Evolutionary conservation across 176 grass and related monocot genomes (phyloP).

Genomic region (Elymus sibiricus): DNA sequence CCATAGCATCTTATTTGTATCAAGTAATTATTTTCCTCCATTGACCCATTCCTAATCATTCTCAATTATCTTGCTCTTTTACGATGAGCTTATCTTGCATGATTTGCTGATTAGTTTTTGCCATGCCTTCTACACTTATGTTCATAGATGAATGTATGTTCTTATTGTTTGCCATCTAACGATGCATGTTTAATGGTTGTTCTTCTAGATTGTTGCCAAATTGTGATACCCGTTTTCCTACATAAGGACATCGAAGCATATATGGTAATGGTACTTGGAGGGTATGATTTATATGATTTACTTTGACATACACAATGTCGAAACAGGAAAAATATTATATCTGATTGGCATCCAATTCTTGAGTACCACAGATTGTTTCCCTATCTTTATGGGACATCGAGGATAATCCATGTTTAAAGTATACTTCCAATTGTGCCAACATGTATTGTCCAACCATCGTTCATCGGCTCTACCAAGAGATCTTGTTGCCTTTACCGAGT

Average conservation of each 20-base stretch:
- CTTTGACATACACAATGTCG: not conserved
- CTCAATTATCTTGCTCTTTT: too few species aligned
- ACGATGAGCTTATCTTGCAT: too few species aligned
- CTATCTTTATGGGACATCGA: not conserved
- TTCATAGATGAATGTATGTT: not conserved
- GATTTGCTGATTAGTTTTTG: too few species aligned
- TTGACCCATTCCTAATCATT: too few species aligned
- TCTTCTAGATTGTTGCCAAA: not conserved
- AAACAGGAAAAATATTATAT: not conserved
- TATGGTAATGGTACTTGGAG: not conserved
- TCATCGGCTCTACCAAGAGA: too few species aligned
- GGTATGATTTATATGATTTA: not conserved
- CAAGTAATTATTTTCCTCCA: too few species aligned
- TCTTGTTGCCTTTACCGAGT: too few species aligned
- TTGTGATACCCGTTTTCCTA: not conserved
- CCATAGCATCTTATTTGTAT: too few species aligned
- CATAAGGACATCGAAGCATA: not conserved
- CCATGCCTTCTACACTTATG: too few species aligned
- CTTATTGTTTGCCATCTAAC: not conserved
- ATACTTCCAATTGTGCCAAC: not conserved
- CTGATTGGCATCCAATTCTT: not conserved
- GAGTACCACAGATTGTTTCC: not conserved
- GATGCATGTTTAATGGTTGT: not conserved
- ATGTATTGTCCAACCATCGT: not conserved
- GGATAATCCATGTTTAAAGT: not conserved